phyloP scores from a whole-genome alignment of 2,329 filamentous ascomycete species.

The Orbilia javanica region DNA sequence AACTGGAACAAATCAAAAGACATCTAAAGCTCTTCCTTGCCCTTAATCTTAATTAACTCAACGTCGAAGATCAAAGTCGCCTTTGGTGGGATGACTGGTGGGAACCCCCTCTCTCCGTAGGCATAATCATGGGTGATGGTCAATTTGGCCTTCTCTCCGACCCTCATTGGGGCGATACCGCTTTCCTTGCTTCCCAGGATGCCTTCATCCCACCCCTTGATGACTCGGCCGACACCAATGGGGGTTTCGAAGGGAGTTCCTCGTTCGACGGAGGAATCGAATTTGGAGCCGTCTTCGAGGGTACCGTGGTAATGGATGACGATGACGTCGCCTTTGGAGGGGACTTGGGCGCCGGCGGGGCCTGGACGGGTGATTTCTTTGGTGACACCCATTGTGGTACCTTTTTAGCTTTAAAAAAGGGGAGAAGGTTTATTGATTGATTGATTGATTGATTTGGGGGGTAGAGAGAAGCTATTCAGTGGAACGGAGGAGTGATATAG shows the following conservation, averaged over 20 bases:
- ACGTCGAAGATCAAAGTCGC: constrained; percentile 81
- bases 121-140: constrained; percentile 74
- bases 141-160: constrained; percentile 89
- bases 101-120: constrained; percentile 37
- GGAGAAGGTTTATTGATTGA: neutral
- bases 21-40: constrained; percentile 42
- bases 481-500: neutral
- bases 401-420: neutral
- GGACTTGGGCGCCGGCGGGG: constrained; percentile 20
- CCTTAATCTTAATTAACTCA: constrained; percentile 82
- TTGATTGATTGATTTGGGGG: neutral
- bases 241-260: constrained; percentile 77
- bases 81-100: constrained; percentile 55
- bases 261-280: constrained; percentile 85
- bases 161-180: constrained; percentile 64
- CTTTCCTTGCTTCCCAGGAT: constrained; percentile 78
- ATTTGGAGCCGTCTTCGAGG: constrained; percentile 82
- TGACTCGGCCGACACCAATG: constrained; percentile 88
- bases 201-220: constrained; percentile 89
- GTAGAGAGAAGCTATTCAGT: neutral
- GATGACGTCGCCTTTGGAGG: constrained; percentile 36
- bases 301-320: constrained; percentile 75
- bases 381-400: constrained; percentile 39
- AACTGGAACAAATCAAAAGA: neutral
- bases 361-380: constrained; percentile 47